Evolutionary conservation across 768 basidiomycete species (phyloP), one percentile per base, ranked within the genome.

Genomic region (Tylopilus cervinicoccineus): DNA sequence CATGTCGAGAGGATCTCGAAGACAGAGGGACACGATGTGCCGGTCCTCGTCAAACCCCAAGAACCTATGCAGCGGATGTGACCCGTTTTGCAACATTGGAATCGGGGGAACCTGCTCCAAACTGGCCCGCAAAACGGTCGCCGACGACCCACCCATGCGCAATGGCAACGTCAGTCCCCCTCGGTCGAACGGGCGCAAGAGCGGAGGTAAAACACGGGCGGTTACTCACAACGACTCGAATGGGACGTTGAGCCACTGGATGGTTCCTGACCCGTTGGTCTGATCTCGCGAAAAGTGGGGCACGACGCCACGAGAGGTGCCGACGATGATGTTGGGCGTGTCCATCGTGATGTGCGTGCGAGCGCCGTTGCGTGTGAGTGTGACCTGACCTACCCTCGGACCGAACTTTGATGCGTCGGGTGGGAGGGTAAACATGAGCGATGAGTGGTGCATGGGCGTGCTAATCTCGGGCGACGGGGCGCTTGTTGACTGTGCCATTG

Each of bases 151-250:
- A 26, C 16, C 17, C 31, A 19, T 10, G 23, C 11, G 20, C 17
- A 26, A 31, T n/a, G n/a, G n/a, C n/a, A n/a, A n/a, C 16, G 20
- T 46, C 17, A 13, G 10, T 32, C 22, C 13, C 9, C 16, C 9
- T 5, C 14, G 26, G 12, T 23, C 4, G n/a, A 23, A 17, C 22
- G n/a, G 5, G n/a, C 5, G 14, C 9, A 36, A 26, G n/a, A n/a
- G 19, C 17, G 9, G 29, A 38, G 22, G 17, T n/a, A n/a, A n/a
- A 28, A 47, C 29, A 43, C 5, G 12, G 10, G 11, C 13, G n/a
- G 23, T 42, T 22, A 75, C 83, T 78, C 66, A 91, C 89, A 91
- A 92, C 17, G 82, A 76, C 67, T 92, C 89, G 58, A 90, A 91
- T 1, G 88, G 81, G 0, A 90, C 68, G 51, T 86, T 76, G 0